Conservation (phyloP, 768 basidiomycete genomes). For the Suillus alpinus region DNA sequence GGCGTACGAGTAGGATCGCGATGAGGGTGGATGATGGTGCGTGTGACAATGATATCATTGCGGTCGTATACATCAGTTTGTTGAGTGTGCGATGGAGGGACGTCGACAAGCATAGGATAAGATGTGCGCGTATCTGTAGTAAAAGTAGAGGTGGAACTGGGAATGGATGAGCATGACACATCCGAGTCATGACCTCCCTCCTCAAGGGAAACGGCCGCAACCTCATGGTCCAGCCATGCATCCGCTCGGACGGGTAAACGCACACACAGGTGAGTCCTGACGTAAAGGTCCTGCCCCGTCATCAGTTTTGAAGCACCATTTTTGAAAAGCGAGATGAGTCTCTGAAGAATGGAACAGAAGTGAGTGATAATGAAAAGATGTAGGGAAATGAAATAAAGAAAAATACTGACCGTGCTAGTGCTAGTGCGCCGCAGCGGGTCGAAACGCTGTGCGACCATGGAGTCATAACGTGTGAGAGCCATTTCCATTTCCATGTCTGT, state of each 20-base stretch:
- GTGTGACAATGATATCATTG: slow-evolving; percentile 31
- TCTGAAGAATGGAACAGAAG: slow-evolving; percentile 16
- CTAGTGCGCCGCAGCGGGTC: slow-evolving; percentile 17
- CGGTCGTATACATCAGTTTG: slow-evolving; percentile 20
- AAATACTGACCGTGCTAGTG: slow-evolving; percentile 19
- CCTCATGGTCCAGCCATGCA: slow-evolving; percentile 30
- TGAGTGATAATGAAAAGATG: slow-evolving; percentile 18
- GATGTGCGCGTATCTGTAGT: not conserved
- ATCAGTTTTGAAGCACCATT: slow-evolving; percentile 10
- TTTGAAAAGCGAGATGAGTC: slow-evolving; percentile 9
- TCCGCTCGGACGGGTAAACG: slow-evolving; percentile 7
- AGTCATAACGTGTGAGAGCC: slow-evolving; percentile 21
- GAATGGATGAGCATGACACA: not conserved
- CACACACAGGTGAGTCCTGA: not conserved
- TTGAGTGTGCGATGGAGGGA: too few species aligned
- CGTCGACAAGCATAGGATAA: not conserved
- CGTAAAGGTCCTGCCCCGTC: slow-evolving; percentile 27
- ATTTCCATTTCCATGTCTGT: slow-evolving; percentile 8
- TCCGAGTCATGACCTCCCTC: not conserved
- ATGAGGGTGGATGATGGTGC: slow-evolving; percentile 30
- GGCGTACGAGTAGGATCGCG: too few species aligned
- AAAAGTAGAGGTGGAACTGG: not conserved
- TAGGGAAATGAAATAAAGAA: not conserved
- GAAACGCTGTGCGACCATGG: slow-evolving; percentile 32
- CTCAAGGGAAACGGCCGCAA: slow-evolving; percentile 27